A percentile compares a stretch with the other conserved stretches of the same genome.
These are phyloP conservation scores for Hemileccinum impolitum DNA, from an alignment of 768 basidiomycete genomes.

Conservation along the genomic window DNA sequence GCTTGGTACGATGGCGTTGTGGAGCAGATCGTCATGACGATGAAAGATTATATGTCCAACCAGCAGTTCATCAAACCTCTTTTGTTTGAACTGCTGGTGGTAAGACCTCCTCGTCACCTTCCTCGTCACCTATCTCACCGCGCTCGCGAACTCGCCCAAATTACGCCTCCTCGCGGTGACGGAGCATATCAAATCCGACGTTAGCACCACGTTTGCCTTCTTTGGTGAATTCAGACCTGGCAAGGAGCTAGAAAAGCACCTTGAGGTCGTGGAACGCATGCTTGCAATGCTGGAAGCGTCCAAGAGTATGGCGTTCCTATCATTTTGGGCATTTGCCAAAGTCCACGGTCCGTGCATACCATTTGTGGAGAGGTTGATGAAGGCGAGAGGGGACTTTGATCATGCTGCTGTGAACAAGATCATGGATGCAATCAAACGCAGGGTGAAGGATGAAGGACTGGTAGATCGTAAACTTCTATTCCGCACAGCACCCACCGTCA, in stretches of 20 bases:
- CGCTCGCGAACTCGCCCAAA: slow-evolving; percentile 79
- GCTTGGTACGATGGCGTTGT: slow-evolving; percentile 91
- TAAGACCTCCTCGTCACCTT: slow-evolving; percentile 91
- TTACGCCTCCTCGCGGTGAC: slow-evolving; percentile 81
- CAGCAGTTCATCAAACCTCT: slow-evolving; percentile 87
- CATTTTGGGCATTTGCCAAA: slow-evolving; percentile 92
- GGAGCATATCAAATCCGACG: slow-evolving; percentile 80
- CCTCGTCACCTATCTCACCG: slow-evolving; percentile 86
- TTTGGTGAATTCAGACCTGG: slow-evolving; percentile 76
- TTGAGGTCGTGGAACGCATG: slow-evolving; percentile 85
- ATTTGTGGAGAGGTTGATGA: slow-evolving; percentile 90
- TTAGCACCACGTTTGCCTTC: slow-evolving; percentile 72
- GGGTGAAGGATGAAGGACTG: slow-evolving; percentile 85
- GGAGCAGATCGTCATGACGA: slow-evolving; percentile 88
- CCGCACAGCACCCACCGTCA: neutral
- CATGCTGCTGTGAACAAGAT: slow-evolving; percentile 84
- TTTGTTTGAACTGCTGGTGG: slow-evolving; percentile 86
- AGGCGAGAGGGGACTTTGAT: slow-evolving; percentile 86
- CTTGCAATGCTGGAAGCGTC: slow-evolving; percentile 80
- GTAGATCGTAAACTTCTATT: slow-evolving; percentile 65
- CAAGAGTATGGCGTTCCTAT: slow-evolving; percentile 86
- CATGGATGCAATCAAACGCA: slow-evolving; percentile 90
- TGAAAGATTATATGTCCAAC: slow-evolving; percentile 95
- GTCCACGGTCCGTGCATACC: slow-evolving; percentile 89
- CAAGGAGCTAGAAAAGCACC: slow-evolving; percentile 76